Conservation (phyloP, 768 basidiomycete species). For the Lactarius deliciosus region DNA sequence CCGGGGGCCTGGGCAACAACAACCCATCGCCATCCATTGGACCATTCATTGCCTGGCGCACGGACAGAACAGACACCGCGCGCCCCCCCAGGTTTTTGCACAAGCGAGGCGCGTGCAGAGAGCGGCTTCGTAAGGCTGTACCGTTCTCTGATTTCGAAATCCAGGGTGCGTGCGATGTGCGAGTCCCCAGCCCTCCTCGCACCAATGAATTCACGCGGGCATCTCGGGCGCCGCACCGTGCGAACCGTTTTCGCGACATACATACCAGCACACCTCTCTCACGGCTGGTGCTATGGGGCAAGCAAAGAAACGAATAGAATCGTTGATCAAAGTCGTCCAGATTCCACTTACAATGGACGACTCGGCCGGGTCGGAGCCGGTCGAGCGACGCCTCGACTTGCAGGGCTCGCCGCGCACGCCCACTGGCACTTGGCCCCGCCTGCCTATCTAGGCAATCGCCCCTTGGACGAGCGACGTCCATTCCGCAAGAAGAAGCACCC, state of each 20-base stretch:
- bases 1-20: neutral
- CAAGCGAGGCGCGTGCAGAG: neutral
- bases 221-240: neutral
- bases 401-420: neutral
- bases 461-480: neutral
- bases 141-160: neutral
- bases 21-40: neutral
- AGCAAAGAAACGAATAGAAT: neutral
- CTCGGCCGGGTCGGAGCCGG: too few relatives aligned
- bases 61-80: neutral
- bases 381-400: neutral
- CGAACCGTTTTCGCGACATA: neutral
- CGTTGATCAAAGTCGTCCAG: neutral
- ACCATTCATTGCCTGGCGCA: neutral
- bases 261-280: neutral
- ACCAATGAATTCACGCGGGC: neutral
- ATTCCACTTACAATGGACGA: neutral
- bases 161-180: too few relatives aligned
- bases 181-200: too few relatives aligned
- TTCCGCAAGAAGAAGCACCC: constrained; percentile 11
- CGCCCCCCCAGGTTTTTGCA: neutral
- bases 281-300: too few relatives aligned
- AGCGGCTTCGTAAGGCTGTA: neutral
- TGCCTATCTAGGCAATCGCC: constrained; percentile 25
- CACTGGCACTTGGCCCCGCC: neutral